Conservation (phyloP, 768 basidiomycete genomes). For the Boletus sp. region DNA sequence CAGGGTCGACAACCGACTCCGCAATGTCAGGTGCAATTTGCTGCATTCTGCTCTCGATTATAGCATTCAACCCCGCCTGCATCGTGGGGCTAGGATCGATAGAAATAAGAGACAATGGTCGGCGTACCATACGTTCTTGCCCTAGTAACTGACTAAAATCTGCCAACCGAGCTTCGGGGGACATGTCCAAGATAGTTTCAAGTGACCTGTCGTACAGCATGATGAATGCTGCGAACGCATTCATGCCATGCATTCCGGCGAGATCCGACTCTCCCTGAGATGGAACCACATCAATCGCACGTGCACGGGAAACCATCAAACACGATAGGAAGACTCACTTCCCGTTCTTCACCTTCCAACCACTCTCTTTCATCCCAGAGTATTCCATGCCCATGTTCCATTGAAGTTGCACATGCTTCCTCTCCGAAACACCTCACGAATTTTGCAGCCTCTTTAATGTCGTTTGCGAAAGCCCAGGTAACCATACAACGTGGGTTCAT, state of each 20-base stretch:
- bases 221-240: constrained; percentile 63
- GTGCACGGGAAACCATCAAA: constrained; percentile 7
- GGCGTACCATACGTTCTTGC: constrained; percentile 49
- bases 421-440: constrained; percentile 59
- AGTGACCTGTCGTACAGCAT: constrained; percentile 54
- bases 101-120: not conserved
- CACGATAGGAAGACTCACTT: constrained; percentile 36
- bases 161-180: constrained; percentile 44
- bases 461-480: constrained; percentile 60
- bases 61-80: constrained; percentile 35
- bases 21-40: constrained; percentile 21
- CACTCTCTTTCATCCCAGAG: constrained; percentile 63
- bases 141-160: constrained; percentile 49
- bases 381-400: constrained; percentile 32
- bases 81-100: constrained; percentile 7
- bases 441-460: constrained; percentile 53
- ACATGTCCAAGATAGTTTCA: constrained; percentile 52
- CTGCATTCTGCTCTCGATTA: constrained; percentile 35
- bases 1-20: constrained; percentile 13
- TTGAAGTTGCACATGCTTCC: constrained; percentile 45
- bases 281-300: constrained; percentile 10
- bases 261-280: constrained; percentile 60
- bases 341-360: constrained; percentile 54
- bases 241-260: constrained; percentile 58
- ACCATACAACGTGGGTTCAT: constrained; percentile 45